phyloP scores from a whole-genome alignment of 2,329 filamentous ascomycete species.

The Ophiostoma himal-ulmi region DNA sequence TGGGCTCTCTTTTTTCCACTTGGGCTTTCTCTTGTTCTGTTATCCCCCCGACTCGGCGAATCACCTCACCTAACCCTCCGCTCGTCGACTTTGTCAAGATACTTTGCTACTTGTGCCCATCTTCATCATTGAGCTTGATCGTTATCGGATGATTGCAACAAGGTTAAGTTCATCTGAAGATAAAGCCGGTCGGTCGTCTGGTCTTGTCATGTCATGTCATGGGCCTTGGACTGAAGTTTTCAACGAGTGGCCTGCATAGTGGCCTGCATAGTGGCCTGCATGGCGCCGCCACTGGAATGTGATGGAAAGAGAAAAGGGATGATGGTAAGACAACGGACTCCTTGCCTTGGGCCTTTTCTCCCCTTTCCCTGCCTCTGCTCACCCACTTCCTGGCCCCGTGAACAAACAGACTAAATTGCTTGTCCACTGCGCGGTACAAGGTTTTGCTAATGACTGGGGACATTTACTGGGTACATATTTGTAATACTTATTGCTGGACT shows the following conservation, averaged over 20 bases:
- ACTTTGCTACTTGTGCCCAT: not conserved
- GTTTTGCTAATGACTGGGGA: not conserved
- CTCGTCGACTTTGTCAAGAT: not conserved
- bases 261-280: not conserved
- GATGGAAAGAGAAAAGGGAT: not conserved
- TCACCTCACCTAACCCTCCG: not conserved
- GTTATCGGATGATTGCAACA: not conserved
- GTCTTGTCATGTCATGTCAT: not conserved
- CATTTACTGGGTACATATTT: not conserved
- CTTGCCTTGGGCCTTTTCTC: not conserved
- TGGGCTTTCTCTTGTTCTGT: not conserved
- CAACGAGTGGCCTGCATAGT: not conserved
- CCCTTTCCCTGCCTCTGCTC: not conserved
- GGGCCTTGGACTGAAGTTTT: not conserved
- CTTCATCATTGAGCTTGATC: not conserved
- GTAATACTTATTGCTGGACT: not conserved
- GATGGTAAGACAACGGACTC: not conserved
- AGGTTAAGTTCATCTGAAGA: not conserved
- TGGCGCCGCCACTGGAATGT: not conserved
- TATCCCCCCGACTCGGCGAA: not conserved
- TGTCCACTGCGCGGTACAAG: not conserved
- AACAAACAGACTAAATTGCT: not conserved
- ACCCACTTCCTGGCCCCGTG: not conserved
- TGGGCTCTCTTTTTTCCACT: not conserved
- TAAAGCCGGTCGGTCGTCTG: not conserved